Base-by-base conservation (phyloP, 345 rosid genomes). In the Triadica sebifera region DNA sequence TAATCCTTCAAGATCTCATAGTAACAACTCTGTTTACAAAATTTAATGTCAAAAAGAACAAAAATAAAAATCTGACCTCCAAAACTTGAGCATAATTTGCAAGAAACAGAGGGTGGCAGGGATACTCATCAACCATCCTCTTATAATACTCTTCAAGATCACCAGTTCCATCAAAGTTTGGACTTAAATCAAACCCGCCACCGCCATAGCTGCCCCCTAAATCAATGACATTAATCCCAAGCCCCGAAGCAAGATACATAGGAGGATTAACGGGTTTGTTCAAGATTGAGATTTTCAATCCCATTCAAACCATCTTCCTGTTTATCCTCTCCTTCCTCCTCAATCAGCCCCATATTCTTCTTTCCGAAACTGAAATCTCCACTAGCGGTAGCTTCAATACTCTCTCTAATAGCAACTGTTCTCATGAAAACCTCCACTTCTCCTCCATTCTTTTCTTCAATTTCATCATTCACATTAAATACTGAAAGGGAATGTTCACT, bases 91-190 rank as follows among this genome's bases (percentile, higher is more conserved):
- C 97, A 83, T 91, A 93, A 80, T 83, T 86, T 49, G 84, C 80
- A 63, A 91, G 90, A 67, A 90, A 81, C 82, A 89, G 55, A 81
- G 97, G 94, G 75, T 93, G 89, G 62, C 81, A 78, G 17, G 98
- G 95, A 75, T 84, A 88, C 73, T 89, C 89, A 74, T 89, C 86
- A 43, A 93, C 77, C 91, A 86, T 87, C 67, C 58, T 82, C 81
- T 82, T 84, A 68, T 83, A 88, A 59, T 83, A 88, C 29, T 81
- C 88, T 72, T 85, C 91, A 57, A 22, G 74, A 76, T 80, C 89
- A 58, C 81, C 87, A 19, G 16, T 50, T 10, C 81, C 87, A 34
- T 84, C 88, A 17, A 86, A 79, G 34, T 82, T 62, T 0, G 87
- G 84, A 76, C 61, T 75, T 12, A 85, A 81, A 67, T 75, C 79